Evolutionary conservation across 306 rosid genomes (phyloP).

Genomic region (Astragalus glycyphyllos): DNA sequence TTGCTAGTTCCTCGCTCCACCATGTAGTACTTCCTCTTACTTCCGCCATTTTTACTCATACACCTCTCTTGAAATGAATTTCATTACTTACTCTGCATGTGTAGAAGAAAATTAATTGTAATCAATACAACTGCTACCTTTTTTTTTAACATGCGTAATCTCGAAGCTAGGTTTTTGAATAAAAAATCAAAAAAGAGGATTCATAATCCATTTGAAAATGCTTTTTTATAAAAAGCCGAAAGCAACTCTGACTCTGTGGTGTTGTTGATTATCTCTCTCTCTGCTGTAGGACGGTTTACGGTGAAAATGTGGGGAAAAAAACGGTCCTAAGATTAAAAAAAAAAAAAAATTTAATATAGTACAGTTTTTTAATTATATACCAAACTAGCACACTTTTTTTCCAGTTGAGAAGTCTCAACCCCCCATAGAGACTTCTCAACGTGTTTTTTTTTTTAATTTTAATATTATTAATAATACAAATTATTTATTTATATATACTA

Average conservation of each 20-base stretch:
- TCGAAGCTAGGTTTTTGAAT: slow-evolving; percentile 15
- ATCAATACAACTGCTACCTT: neutral
- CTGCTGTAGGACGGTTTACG: neutral
- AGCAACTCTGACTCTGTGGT: neutral
- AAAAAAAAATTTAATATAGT: no score
- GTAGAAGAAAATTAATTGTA: neutral
- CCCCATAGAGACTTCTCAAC: no score
- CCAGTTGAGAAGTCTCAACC: no score
- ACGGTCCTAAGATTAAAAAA: no score
- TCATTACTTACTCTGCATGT: neutral
- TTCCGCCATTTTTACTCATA: slow-evolving; percentile 20
- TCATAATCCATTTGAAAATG: neutral
- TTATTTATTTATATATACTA: no score
- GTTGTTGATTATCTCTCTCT: no score
- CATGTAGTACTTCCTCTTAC: slow-evolving; percentile 17
- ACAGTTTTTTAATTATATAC: no score
- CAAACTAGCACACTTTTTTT: no score
- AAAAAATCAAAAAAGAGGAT: neutral
- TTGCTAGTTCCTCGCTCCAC: slow-evolving; percentile 33
- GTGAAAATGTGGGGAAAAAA: slow-evolving; percentile 25
- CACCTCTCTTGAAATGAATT: neutral
- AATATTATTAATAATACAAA: no score
- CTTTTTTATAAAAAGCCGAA: neutral
- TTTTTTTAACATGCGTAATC: slow-evolving; percentile 9
- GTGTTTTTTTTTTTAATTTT: no score